phyloP scores from a whole-genome alignment of 2,329 filamentous ascomycete genomes.

The Cryphonectria parasitica region DNA sequence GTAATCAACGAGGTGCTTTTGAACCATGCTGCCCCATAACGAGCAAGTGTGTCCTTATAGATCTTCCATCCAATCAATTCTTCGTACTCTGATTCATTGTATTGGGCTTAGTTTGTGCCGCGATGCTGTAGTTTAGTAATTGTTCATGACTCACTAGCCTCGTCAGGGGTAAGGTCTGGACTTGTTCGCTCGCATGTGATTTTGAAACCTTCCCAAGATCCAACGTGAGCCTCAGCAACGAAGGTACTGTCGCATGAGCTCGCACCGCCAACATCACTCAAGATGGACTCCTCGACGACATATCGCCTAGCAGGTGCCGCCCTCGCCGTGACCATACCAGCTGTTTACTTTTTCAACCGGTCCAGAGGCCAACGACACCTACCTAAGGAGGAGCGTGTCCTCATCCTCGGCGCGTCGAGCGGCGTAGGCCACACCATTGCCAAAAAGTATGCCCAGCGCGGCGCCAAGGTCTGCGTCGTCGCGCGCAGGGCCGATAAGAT shows the following conservation, averaged over 20 bases:
- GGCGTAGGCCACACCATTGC: slow-evolving; percentile 39
- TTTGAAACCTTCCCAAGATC: too few relatives aligned
- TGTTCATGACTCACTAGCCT: not conserved
- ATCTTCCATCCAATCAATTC: too few relatives aligned
- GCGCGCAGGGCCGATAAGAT: slow-evolving; percentile 37
- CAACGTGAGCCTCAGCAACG: too few relatives aligned
- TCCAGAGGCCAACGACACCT: slow-evolving; percentile 9
- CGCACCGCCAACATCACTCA: not conserved
- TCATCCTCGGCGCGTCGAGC: slow-evolving; percentile 41
- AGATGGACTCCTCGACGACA: not conserved
- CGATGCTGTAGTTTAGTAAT: too few relatives aligned
- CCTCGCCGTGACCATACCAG: slow-evolving; percentile 21
- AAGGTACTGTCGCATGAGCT: not conserved
- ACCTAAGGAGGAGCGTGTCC: slow-evolving; percentile 36
- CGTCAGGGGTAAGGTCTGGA: not conserved
- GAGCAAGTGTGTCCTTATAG: too few relatives aligned
- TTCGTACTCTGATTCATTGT: too few relatives aligned
- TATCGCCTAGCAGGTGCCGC: slow-evolving; percentile 9
- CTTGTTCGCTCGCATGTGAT: not conserved
- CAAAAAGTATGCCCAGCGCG: slow-evolving; percentile 37
- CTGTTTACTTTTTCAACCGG: slow-evolving; percentile 2
- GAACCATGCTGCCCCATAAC: too few relatives aligned
- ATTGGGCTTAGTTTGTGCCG: too few relatives aligned
- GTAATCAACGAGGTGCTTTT: not conserved
- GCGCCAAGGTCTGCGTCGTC: slow-evolving; percentile 38